phyloP scores from a whole-genome alignment of 805 yeast species.

The Candida qinlingensis region DNA sequence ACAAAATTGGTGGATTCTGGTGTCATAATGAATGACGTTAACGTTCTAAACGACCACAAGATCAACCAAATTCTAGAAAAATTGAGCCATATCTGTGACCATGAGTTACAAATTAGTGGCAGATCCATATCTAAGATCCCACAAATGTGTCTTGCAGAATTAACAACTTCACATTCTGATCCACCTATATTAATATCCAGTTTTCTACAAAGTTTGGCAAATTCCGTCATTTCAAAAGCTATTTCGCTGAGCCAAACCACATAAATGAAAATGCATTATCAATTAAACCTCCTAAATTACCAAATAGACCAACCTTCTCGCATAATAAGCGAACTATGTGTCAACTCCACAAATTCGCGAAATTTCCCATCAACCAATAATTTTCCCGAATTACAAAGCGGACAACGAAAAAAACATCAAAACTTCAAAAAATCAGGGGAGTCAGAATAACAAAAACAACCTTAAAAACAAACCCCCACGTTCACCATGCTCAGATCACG shows the following conservation, averaged over 20 bases:
- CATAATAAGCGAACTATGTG: too few relatives aligned
- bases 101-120: slow-evolving; percentile 7
- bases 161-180: background rate
- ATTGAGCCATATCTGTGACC: slow-evolving; percentile 6
- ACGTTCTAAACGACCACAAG: background rate
- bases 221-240: background rate
- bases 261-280: too few relatives aligned
- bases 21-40: background rate
- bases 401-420: too few relatives aligned
- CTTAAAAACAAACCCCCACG: background rate
- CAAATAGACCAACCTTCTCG: too few relatives aligned
- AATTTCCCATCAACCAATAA: too few relatives aligned
- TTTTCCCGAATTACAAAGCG: too few relatives aligned
- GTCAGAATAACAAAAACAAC: background rate
- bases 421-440: too few relatives aligned
- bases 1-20: background rate
- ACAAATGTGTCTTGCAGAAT: slow-evolving; percentile 1
- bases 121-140: slow-evolving; percentile 9
- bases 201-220: background rate
- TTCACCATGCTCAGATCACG: slow-evolving; percentile 4
- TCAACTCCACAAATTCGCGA: too few relatives aligned
- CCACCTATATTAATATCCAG: background rate
- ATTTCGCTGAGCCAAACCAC: background rate
- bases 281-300: too few relatives aligned
- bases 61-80: background rate